phyloP scores from a whole-genome alignment of 2,329 filamentous ascomycete species.

The Aspergillus pseudoterreus region DNA sequence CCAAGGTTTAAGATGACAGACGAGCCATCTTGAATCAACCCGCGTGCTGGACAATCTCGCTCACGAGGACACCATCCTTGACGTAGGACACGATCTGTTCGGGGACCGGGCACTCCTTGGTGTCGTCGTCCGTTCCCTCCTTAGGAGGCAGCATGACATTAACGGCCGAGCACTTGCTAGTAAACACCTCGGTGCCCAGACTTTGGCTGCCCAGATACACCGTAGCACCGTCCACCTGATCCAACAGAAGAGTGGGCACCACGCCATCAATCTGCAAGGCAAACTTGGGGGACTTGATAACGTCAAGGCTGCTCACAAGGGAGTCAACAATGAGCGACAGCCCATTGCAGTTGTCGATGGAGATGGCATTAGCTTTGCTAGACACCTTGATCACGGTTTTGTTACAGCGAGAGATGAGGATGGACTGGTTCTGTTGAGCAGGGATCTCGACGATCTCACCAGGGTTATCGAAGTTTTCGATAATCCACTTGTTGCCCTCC shows the following conservation, averaged over 20 bases:
- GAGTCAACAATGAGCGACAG: conserved; percentile 84
- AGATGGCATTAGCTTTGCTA: conserved; percentile 96
- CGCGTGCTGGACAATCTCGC: conserved; percentile 92
- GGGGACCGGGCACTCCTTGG: conserved; percentile 79
- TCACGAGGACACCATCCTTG: conserved; percentile 74
- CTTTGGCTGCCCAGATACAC: conserved; percentile 83
- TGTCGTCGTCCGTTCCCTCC: conserved; percentile 69
- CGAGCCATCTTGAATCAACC: conserved; percentile 53
- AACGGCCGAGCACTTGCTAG: conserved; percentile 80
- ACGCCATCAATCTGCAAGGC: conserved; percentile 85
- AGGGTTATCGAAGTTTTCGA: conserved; percentile 87
- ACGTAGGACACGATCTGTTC: conserved; percentile 83
- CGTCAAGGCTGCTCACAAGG: conserved; percentile 85
- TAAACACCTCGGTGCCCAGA: conserved; percentile 74
- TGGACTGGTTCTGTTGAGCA: conserved; percentile 77
- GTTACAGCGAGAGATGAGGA: conserved; percentile 88
- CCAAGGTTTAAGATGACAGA: neutral
- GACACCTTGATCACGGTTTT: conserved; percentile 85
- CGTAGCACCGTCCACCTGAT: conserved; percentile 87
- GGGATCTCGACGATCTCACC: conserved; percentile 74
- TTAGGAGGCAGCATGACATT: conserved; percentile 79
- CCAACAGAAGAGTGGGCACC: conserved; percentile 82
- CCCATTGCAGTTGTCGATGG: conserved; percentile 82
- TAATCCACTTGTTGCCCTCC: conserved; percentile 88
- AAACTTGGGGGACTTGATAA: conserved; percentile 93